Evolutionary conservation across 371 early-diverging fungal genomes (phyloP).

Genomic region (Mucor velutinosus): DNA sequence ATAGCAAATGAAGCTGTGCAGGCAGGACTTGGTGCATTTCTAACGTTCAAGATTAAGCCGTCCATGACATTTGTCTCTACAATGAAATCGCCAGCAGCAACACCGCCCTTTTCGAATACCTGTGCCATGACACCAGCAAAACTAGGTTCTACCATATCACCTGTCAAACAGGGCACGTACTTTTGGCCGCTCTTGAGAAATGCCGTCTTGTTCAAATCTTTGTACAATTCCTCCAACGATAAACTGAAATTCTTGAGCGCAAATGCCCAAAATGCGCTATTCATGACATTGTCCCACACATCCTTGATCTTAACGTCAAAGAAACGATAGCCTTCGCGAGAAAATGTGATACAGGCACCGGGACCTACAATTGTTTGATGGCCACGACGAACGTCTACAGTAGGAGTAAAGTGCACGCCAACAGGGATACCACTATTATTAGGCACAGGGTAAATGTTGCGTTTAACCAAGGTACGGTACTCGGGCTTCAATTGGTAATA

Average conservation of each 20-base stretch:
- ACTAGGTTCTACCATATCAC: conserved; percentile 49
- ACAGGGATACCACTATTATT: conserved; percentile 48
- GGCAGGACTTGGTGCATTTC: conserved; percentile 49
- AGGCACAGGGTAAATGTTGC: conserved; percentile 48
- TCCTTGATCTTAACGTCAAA: conserved; percentile 37
- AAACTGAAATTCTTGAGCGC: conserved; percentile 35
- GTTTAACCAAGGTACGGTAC: conserved; percentile 32
- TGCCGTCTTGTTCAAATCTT: conserved; percentile 37
- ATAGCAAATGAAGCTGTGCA: conserved; percentile 45
- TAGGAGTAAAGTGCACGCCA: conserved; percentile 47
- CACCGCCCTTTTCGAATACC: conserved; percentile 45
- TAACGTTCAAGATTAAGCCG: conserved; percentile 38
- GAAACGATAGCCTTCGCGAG: conserved; percentile 44
- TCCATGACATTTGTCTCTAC: conserved; percentile 39
- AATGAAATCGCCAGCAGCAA: conserved; percentile 44
- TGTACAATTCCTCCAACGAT: conserved; percentile 40
- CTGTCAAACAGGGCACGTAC: conserved; percentile 29
- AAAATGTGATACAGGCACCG: conserved; percentile 49
- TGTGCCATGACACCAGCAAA: conserved; percentile 47
- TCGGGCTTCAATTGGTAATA: conserved; percentile 49
- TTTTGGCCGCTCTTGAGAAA: conserved; percentile 37
- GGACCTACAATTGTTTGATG: conserved; percentile 49
- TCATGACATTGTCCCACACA: conserved; percentile 30
- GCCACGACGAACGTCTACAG: conserved; percentile 41
- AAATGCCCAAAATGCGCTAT: conserved; percentile 37